These are phyloP conservation scores for Ophiostoma triangulosporum DNA, from an alignment of 2,329 filamentous ascomycete genomes.

Conservation along the genomic window DNA sequence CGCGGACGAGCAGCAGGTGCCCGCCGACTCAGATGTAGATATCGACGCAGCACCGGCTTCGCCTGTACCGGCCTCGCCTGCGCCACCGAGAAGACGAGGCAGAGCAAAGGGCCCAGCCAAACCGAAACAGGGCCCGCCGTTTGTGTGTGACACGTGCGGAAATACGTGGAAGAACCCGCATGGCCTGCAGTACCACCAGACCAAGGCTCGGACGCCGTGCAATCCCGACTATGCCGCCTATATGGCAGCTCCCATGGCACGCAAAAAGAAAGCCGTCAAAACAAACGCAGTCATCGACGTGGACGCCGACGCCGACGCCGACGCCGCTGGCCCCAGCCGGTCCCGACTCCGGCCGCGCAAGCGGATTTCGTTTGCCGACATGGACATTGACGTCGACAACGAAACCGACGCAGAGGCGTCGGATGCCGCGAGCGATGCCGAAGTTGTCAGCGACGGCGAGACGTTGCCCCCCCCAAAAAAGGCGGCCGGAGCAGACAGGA, in stretches of 20 bases:
- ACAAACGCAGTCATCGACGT: too few species aligned
- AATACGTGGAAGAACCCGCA: conserved; percentile 44
- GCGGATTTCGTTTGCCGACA: background rate
- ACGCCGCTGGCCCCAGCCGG: background rate
- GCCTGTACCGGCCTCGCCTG: too few species aligned
- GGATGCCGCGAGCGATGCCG: background rate
- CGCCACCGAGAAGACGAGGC: background rate
- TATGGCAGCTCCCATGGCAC: too few species aligned
- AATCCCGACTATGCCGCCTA: conserved; percentile 35
- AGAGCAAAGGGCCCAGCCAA: background rate
- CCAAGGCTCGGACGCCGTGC: conserved; percentile 39
- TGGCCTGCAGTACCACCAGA: conserved; percentile 44
- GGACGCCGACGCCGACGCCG: conserved; percentile 14
- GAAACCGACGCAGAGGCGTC: background rate
- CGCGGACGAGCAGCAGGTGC: too few species aligned
- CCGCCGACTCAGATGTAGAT: too few species aligned
- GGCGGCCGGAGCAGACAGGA: background rate
- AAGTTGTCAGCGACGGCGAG: background rate
- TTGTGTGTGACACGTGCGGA: conserved; percentile 38
- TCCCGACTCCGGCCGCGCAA: background rate
- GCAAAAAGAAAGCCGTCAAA: too few species aligned
- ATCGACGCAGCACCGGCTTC: too few species aligned
- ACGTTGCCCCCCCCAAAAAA: too few species aligned
- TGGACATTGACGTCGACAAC: background rate
- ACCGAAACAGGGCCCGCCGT: conserved; percentile 14